Base-by-base conservation (phyloP, 2,329 filamentous ascomycete genomes). In the Penicillium italicum region DNA sequence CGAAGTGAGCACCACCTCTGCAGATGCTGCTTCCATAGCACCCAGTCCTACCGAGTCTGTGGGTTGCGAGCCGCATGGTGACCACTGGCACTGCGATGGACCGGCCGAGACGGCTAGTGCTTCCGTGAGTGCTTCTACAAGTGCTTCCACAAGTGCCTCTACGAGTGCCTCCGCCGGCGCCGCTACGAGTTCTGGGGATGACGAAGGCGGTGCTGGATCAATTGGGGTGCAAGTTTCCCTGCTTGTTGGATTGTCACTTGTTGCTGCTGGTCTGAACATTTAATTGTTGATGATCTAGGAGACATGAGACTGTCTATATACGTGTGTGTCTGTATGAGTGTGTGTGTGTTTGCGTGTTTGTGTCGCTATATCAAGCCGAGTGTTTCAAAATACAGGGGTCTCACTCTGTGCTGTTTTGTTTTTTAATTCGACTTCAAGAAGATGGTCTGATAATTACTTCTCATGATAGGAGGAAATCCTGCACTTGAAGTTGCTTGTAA, bases 1-100 rank as follows among this genome's bases (percentile, higher is more conserved):
- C 14, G 14, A 34, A 34, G 31, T 16, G 31, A 34, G 31, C 18
- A 38, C 56, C 36, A 48, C 55, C n/a, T n/a, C n/a, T 16, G 20
- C 57, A 45, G 56, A 50, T 24, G 53, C 30, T 36, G 57, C 56
- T 26, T 53, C 62, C 3, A 51, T 50, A 6, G 31, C 42, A 6
- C 64, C 65, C 3, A 65, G 62, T 22, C 65, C 65, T n/a, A 67
- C 60, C 3, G 64, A 63, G 44, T 65, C 61, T 42, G 33, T 45
- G 5, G 61, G 61, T 1, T 66, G 63, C 24, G 53, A 62, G 37
- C 59, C 61, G 0, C 61, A 66, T 30, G 56, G 55, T 10, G 62
- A 66, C n/a, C 63, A 65, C 28, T 65, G 62, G 62, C 59, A 66
- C 48, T 66, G 63, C 12, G 63, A 66, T 33, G 62, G 61, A 7